Evolutionary conservation across 2,329 filamentous ascomycete genomes (phyloP), one percentile per base, ranked within the genome.

Genomic region (Aspergillus ochraceoroseus): DNA sequence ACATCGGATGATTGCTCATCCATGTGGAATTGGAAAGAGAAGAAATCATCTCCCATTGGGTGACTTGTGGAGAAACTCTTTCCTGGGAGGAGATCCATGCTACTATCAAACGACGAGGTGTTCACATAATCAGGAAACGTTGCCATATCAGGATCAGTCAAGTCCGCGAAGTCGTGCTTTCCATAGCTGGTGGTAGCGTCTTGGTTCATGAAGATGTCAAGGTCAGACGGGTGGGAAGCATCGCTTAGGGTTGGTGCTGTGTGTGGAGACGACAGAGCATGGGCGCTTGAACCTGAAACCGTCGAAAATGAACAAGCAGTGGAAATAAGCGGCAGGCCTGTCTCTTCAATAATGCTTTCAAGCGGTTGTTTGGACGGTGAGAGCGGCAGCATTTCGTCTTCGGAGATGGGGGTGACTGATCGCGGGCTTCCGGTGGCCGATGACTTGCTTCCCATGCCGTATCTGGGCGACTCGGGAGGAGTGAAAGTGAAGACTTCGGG

Each of bases 401-500:
- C 65, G 5, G 59, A 57, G 32, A 58, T 58, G 14, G 65, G 62
- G n/a, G 59, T 64, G 18, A 67, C 50, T 4, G 67, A 66, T 13
- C 59, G 57, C 15, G 62, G 58, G 33, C 55, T 59, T 15, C 53
- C 48, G 27, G 48, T 46, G 2, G 67, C 63, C 5, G 66, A 68
- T 13, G 61, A 56, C 12, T 62, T 58, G 47, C 65, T 62, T 27
- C 61, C 59, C 12, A 59, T 62, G 38, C 59, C 67, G 44, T 60
- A 61, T 8, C 63, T 63, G 7, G 70, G 70, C 17, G 70, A 72
- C 4, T 67, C 58, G 3, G 70, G 70, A 19, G 70, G 70, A 3
- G 70, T 73, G 43, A 65, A 70, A 2, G 68, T 66, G 38, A 72
- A 71, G 19, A 61, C 57, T 35, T 65, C 64, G 1, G 65, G 62